Conservation (phyloP, 2,329 filamentous ascomycete species). For the Talaromyces sp. region DNA sequence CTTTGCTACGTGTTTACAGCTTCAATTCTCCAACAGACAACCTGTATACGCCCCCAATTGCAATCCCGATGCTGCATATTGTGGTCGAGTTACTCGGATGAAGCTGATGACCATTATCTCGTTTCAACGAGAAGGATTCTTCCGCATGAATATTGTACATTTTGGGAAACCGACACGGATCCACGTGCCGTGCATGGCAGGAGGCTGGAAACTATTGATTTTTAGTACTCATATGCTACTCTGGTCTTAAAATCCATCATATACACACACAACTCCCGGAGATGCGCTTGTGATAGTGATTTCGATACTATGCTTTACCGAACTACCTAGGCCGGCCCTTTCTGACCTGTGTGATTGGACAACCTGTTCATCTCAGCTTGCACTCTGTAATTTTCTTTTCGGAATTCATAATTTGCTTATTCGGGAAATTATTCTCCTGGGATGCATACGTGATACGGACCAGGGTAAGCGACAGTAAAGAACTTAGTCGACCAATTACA, state of each 20-base stretch:
- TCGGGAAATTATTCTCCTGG: neutral
- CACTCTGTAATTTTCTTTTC: neutral
- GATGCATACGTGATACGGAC: neutral
- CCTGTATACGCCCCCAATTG: neutral
- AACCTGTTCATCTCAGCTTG: neutral
- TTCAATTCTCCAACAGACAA: neutral
- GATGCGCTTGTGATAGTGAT: too few species aligned
- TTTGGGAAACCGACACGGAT: neutral
- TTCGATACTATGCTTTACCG: neutral
- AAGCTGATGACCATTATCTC: neutral
- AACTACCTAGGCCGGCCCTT: neutral
- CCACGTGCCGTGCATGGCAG: neutral
- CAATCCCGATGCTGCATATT: neutral
- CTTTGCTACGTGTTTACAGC: neutral
- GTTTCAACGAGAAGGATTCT: neutral
- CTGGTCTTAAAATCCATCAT: neutral
- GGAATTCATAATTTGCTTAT: neutral
- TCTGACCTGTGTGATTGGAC: neutral
- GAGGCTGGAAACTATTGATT: conserved; percentile 1
- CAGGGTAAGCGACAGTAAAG: neutral
- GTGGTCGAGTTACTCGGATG: neutral
- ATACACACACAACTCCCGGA: neutral
- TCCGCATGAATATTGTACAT: neutral
- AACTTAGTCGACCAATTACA: neutral
- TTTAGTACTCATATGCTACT: neutral